A percentile compares a stretch with the other conserved stretches of the same genome.
Conservation (phyloP, 2,329 filamentous ascomycete species). For the Pseudomassariella vexata region DNA sequence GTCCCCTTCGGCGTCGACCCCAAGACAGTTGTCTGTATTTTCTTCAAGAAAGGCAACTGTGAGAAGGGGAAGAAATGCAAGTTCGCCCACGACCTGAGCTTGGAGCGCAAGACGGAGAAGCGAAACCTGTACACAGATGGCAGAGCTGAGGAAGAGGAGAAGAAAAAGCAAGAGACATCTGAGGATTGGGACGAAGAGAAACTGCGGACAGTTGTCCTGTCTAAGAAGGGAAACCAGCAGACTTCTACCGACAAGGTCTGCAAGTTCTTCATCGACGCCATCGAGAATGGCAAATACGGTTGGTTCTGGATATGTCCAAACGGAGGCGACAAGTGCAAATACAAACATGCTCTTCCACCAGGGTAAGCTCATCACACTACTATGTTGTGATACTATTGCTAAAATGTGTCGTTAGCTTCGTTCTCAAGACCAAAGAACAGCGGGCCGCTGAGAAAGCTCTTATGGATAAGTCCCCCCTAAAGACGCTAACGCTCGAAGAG, state of each 20-base stretch:
- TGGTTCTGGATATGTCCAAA: conserved; percentile 99
- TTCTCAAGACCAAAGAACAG: conserved; percentile 97
- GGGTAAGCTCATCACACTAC: conserved; percentile 57
- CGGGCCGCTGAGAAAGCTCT: conserved; percentile 91
- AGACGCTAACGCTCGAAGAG: conserved; percentile 92
- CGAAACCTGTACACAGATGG: conserved; percentile 84
- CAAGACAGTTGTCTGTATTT: conserved; percentile 94
- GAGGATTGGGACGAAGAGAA: conserved; percentile 98
- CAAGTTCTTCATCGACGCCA: conserved; percentile 96
- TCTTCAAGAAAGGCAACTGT: conserved; percentile 94
- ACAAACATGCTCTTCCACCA: conserved; percentile 89
- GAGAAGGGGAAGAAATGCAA: conserved; percentile 98
- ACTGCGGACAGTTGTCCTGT: conserved; percentile 80
- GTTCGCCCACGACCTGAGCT: conserved; percentile 84
- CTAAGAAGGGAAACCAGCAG: conserved; percentile 94
- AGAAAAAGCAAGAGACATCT: conserved; percentile 87
- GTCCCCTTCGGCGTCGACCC: conserved; percentile 96
- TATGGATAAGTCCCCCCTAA: conserved; percentile 90
- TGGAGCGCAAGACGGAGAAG: conserved; percentile 92
- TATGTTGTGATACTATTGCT: conserved; percentile 15
- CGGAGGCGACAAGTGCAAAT: conserved; percentile 96
- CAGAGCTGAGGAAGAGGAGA: conserved; percentile 65
- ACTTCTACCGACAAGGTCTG: conserved; percentile 98
- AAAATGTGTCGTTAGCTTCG: conserved; percentile 58
- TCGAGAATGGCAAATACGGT: conserved; percentile 97